phyloP scores from a whole-genome alignment of 345 rosid genomes.

The Streptanthus diversifolius region DNA sequence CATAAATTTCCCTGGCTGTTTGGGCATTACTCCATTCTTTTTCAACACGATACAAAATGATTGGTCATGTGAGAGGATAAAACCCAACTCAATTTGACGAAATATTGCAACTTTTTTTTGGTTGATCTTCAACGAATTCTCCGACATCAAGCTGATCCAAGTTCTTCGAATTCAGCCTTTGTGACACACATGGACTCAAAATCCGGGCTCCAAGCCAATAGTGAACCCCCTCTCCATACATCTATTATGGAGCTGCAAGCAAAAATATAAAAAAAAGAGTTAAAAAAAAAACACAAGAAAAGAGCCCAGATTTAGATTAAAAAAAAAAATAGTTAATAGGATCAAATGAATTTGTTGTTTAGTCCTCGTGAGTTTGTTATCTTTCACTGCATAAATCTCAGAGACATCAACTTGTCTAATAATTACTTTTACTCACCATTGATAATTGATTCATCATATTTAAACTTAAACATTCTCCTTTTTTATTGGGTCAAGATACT shows the following conservation, averaged over 20 bases:
- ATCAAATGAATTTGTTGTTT: too few species aligned
- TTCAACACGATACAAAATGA: background rate
- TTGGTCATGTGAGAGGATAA: too few species aligned
- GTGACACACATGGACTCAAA: slow-evolving; percentile 84
- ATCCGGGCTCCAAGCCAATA: slow-evolving; percentile 89
- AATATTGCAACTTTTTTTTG: background rate
- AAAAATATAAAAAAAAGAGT: too few species aligned
- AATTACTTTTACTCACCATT: background rate
- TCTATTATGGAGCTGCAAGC: slow-evolving; percentile 74
- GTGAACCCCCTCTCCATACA: slow-evolving; percentile 98
- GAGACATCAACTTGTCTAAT: background rate
- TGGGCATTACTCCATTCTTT: background rate
- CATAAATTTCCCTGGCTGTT: background rate
- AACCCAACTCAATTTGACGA: background rate
- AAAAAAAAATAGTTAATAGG: too few species aligned
- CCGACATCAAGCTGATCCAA: slow-evolving; percentile 84
- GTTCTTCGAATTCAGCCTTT: slow-evolving; percentile 94
- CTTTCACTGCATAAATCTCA: slow-evolving; percentile 46
- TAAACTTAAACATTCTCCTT: slow-evolving; percentile 29
- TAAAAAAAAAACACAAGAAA: too few species aligned
- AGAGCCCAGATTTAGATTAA: too few species aligned
- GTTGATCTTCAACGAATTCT: slow-evolving; percentile 45
- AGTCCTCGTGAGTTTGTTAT: too few species aligned
- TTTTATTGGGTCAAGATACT: too few species aligned
- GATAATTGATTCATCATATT: background rate